Conservation (phyloP, 2,329 filamentous ascomycete genomes). For the Neopestalotiopsis rosae region DNA sequence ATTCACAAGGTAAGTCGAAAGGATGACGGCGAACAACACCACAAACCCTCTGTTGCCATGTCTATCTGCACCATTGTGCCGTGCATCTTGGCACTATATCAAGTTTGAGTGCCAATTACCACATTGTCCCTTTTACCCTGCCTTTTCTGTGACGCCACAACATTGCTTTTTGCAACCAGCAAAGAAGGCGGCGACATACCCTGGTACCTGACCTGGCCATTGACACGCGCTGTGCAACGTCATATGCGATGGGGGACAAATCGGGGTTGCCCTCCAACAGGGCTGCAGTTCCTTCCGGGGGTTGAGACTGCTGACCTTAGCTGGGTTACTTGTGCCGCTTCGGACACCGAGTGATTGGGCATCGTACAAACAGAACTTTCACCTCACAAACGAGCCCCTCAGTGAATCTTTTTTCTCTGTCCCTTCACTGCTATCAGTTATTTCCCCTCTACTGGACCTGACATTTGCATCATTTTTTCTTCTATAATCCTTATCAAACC, state of each 20-base stretch:
- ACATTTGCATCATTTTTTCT: background rate
- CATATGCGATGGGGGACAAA: background rate
- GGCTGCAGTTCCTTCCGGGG: constrained; percentile 1
- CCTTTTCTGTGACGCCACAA: background rate
- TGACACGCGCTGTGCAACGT: background rate
- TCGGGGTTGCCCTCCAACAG: background rate
- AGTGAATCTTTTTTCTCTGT: background rate
- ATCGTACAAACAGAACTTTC: background rate
- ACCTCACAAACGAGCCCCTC: background rate
- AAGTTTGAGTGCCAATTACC: background rate
- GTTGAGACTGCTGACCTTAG: background rate
- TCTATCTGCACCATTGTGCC: background rate
- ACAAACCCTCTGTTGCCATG: background rate
- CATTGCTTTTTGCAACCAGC: background rate
- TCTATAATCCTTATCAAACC: background rate
- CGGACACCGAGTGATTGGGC: background rate
- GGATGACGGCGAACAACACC: background rate
- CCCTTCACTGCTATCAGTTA: background rate
- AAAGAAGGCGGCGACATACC: background rate
- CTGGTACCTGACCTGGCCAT: background rate
- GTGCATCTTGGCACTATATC: background rate
- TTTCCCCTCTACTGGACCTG: background rate
- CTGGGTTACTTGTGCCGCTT: background rate
- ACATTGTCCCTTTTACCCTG: background rate
- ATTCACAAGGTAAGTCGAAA: background rate